phyloP scores from a whole-genome alignment of 371 early-diverging fungal species.

The Choanephora cucurbitarum region DNA sequence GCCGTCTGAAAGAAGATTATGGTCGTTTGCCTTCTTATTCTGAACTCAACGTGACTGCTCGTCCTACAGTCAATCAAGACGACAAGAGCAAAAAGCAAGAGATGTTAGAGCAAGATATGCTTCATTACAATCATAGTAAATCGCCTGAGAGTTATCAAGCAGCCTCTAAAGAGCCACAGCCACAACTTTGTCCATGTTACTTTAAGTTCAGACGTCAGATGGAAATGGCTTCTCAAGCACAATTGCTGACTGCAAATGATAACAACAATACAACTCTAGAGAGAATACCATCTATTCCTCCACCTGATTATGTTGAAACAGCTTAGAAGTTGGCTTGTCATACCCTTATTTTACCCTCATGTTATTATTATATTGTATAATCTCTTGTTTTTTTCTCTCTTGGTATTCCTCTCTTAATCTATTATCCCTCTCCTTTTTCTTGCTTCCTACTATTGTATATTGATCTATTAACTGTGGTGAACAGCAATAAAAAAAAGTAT shows the following conservation, averaged over 20 bases:
- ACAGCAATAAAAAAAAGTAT: too few relatives aligned
- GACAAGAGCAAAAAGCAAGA: conserved; percentile 22
- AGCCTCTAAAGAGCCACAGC: conserved; percentile 22
- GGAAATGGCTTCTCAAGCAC: conserved; percentile 43
- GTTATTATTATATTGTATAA: too few relatives aligned
- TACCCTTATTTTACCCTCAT: too few relatives aligned
- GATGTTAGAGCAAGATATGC: conserved; percentile 25
- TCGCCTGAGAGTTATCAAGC: conserved; percentile 21
- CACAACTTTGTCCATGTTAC: conserved; percentile 40
- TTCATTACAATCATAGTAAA: conserved; percentile 31
- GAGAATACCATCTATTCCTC: conserved; percentile 44
- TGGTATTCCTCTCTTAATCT: too few relatives aligned
- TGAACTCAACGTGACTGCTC: conserved; percentile 31
- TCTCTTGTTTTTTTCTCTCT: too few relatives aligned
- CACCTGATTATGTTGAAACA: conserved; percentile 43
- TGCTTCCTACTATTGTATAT: too few relatives aligned
- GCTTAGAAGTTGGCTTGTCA: too few relatives aligned
- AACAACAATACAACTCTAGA: conserved; percentile 16
- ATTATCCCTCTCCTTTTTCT: too few relatives aligned
- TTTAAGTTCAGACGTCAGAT: conserved; percentile 41
- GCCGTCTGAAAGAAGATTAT: conserved; percentile 50
- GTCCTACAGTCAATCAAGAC: conserved; percentile 23
- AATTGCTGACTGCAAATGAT: conserved; percentile 20
- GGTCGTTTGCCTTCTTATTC: conserved; percentile 48
- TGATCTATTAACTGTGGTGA: too few relatives aligned